Base-by-base conservation (phyloP, 108 stramenopile species). In the Craspedostauros australis region DNA sequence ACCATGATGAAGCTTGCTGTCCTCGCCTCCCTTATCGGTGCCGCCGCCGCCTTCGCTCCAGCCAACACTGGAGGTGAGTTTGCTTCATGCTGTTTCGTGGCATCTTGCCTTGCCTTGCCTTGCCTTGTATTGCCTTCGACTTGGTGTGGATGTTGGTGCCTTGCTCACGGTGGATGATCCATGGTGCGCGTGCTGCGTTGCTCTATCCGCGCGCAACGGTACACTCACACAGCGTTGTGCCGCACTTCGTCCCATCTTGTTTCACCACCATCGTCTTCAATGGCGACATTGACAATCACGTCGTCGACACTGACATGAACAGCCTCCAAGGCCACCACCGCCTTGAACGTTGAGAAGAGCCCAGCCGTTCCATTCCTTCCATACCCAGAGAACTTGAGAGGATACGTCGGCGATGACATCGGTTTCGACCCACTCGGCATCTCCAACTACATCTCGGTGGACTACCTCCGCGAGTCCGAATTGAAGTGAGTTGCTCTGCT, bases 361-460 rank as follows among this genome's bases (percentile, higher is more conserved):
- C 62, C 69, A 18, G 83, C 96, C 42, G 68, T 97, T 52, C 96
- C 96, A 21, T 97, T 97, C 90, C 79, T 97, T 57, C 75, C 76
- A 39, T 71, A 89, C 58, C 96, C 96, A 31, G 72, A 84, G 60
- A 93, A 94, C 71, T 70, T 90, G 39, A 80, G 77, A 30, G 96
- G 96, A 55, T 87, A 86, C 57, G 71, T 79, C 37, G 88, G 88
- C 44, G 91, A 92, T 55, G 86, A 84, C 24, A 87, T 77, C 25
- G 95, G 84, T 14, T 96, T 96, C 69, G 95, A 96, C 73, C 95
- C 95, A 39, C 70, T 96, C 46, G 83, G 95, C 38, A 76, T 96
- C 74, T 78, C 89, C 27, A 86, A 83, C 64, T 90, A 72, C 45
- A 52, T 89, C 56, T 87, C 89, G 50, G 73, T 95, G 52, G 93